Evolutionary conservation across 495 filamentous ascomycete species (phyloP).

Genomic region (Talaromyces nanjingensis): DNA sequence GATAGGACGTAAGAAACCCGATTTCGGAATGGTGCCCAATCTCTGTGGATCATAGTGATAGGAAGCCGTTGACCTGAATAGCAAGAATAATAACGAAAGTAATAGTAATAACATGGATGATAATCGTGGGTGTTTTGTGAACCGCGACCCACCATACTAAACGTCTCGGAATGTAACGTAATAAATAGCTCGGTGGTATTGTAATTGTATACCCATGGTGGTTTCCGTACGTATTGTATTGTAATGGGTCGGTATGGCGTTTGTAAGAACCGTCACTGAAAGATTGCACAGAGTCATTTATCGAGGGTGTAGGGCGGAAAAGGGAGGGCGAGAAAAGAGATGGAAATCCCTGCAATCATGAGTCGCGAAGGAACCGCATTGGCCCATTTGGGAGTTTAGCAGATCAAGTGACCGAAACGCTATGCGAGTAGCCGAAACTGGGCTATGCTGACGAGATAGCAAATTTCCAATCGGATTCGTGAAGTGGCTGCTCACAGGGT

Average conservation of each 20-base stretch:
- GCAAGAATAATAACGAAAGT: neutral
- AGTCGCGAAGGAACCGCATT: constrained; percentile 7
- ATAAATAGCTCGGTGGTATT: neutral
- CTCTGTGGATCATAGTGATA: neutral
- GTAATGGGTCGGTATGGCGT: neutral
- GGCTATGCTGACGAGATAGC: neutral
- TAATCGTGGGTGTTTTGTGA: neutral
- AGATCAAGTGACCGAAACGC: constrained; percentile 63
- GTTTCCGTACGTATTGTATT: neutral
- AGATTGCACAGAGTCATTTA: neutral
- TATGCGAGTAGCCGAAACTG: constrained; percentile 48
- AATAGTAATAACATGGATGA: neutral
- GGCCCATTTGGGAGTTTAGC: constrained; percentile 18
- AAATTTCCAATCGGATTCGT: constrained; percentile 4
- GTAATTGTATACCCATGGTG: constrained; percentile 3
- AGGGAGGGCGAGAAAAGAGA: neutral
- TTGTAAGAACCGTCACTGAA: constrained; percentile 6
- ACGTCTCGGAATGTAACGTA: constrained; percentile 8
- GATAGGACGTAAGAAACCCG: neutral
- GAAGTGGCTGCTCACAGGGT: constrained; percentile 1
- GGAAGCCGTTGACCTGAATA: neutral
- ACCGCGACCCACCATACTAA: constrained; percentile 6
- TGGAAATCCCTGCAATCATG: neutral
- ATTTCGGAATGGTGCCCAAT: neutral
- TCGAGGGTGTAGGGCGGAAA: neutral